phyloP scores from a whole-genome alignment of 2,329 filamentous ascomycete species.

The Cladosporium sphaerospermum region DNA sequence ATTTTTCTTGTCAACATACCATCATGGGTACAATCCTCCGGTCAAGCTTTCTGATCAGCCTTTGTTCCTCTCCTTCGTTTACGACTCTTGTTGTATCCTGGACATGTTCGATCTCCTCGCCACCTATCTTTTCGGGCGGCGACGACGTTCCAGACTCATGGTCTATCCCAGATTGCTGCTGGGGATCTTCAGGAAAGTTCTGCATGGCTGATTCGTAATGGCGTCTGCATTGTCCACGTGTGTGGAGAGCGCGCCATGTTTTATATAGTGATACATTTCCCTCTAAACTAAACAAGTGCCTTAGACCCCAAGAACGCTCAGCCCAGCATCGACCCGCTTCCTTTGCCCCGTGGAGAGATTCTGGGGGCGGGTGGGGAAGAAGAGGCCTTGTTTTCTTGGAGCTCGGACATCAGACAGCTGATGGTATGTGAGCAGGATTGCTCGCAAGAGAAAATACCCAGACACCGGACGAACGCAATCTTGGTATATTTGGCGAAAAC shows the following conservation, averaged over 20 bases:
- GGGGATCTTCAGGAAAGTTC: slow-evolving; percentile 1
- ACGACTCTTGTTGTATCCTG: neutral
- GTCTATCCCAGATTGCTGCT: neutral
- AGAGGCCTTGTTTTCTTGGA: too few relatives aligned
- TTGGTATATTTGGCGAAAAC: slow-evolving; percentile 1
- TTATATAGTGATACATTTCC: too few relatives aligned
- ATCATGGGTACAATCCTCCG: slow-evolving; percentile 7
- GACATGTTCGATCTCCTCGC: neutral
- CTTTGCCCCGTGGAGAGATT: slow-evolving; percentile 2
- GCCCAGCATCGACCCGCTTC: slow-evolving; percentile 1
- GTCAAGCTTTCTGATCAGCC: slow-evolving; percentile 3
- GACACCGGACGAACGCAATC: slow-evolving; percentile 9
- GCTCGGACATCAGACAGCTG: too few relatives aligned
- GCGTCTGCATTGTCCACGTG: neutral
- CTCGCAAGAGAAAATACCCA: neutral
- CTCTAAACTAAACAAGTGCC: too few relatives aligned
- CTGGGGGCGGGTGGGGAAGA: neutral
- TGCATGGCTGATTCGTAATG: neutral
- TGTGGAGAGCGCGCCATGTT: too few relatives aligned
- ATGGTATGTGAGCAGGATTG: too few relatives aligned
- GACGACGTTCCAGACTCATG: neutral
- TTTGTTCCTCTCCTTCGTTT: slow-evolving; percentile 2
- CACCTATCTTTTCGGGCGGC: neutral
- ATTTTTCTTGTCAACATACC: neutral
- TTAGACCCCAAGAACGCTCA: neutral